Evolutionary conservation across 139 green algal genomes (phyloP).

Genomic region (Pseudopediastrum boryanum): DNA sequence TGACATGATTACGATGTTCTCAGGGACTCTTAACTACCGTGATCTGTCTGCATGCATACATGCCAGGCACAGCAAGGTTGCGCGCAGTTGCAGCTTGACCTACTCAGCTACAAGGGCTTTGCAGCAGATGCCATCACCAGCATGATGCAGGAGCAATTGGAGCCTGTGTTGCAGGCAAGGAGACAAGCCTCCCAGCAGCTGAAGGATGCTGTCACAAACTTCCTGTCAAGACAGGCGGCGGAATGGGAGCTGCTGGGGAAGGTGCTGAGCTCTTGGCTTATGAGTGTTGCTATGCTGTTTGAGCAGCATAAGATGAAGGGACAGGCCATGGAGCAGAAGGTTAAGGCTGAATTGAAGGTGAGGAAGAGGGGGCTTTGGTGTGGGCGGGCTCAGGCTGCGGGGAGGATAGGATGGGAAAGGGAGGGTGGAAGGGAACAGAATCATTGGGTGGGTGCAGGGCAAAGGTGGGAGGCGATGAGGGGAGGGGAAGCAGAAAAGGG

Average conservation of each 20-base stretch:
- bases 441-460: too few species aligned
- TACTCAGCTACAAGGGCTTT: slow-evolving; percentile 37
- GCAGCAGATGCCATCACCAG: slow-evolving; percentile 37
- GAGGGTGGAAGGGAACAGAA: too few species aligned
- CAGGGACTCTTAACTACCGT: too few species aligned
- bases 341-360: neutral
- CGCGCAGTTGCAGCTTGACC: neutral
- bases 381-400: too few species aligned
- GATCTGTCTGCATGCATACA: neutral
- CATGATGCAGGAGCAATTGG: slow-evolving; percentile 44
- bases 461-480: too few species aligned
- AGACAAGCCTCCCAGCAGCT: slow-evolving; percentile 40
- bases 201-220: slow-evolving; percentile 29
- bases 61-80: slow-evolving; percentile 16
- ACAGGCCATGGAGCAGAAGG: too few species aligned
- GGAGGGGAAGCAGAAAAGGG: too few species aligned
- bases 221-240: slow-evolving; percentile 49
- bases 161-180: slow-evolving; percentile 32
- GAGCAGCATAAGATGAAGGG: slow-evolving; percentile 39
- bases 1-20: too few species aligned
- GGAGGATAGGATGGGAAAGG: too few species aligned
- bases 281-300: slow-evolving; percentile 35
- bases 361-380: neutral
- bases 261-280: slow-evolving; percentile 43
- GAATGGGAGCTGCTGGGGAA: slow-evolving; percentile 37